Conservation (phyloP, 176 grass and related monocot species). For the Zoysia pacifica region DNA sequence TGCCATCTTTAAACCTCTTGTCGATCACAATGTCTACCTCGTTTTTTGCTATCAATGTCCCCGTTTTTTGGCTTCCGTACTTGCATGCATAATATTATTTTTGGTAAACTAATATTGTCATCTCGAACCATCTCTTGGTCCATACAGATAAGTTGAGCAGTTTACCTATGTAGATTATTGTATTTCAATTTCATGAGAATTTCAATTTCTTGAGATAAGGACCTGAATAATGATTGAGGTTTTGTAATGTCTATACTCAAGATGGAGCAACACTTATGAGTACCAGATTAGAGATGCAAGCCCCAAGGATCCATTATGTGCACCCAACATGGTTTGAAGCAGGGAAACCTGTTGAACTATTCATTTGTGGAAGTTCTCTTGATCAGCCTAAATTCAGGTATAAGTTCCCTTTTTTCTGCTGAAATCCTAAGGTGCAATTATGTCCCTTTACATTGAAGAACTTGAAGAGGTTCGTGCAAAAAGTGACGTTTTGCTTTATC, state of each 20-base stretch:
- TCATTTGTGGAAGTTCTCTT: slow-evolving; percentile 85
- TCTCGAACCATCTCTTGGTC: not conserved
- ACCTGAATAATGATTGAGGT: slow-evolving; percentile 23
- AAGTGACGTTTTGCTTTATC: too few species aligned
- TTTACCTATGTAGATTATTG: slow-evolving; percentile 32
- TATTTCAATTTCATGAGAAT: not conserved
- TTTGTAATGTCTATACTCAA: slow-evolving; percentile 35
- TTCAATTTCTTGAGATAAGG: not conserved
- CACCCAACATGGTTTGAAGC: slow-evolving; percentile 88
- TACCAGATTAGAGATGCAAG: slow-evolving; percentile 74
- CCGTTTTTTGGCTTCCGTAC: not conserved
- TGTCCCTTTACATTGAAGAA: slow-evolving; percentile 5
- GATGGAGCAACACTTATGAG: slow-evolving; percentile 83
- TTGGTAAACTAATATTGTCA: slow-evolving; percentile 25
- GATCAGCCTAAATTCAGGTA: slow-evolving; percentile 88
- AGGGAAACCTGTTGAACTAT: slow-evolving; percentile 73
- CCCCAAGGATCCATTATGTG: slow-evolving; percentile 90
- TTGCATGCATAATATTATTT: not conserved
- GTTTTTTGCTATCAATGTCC: too few species aligned
- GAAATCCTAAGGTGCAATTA: not conserved
- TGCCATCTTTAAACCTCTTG: too few species aligned
- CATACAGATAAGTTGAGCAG: not conserved
- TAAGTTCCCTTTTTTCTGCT: not conserved
- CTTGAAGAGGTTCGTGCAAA: too few species aligned
- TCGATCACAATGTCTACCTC: too few species aligned